Evolutionary conservation across 371 early-diverging fungal species (phyloP).

Genomic region (Saksenaea vasiformis): DNA sequence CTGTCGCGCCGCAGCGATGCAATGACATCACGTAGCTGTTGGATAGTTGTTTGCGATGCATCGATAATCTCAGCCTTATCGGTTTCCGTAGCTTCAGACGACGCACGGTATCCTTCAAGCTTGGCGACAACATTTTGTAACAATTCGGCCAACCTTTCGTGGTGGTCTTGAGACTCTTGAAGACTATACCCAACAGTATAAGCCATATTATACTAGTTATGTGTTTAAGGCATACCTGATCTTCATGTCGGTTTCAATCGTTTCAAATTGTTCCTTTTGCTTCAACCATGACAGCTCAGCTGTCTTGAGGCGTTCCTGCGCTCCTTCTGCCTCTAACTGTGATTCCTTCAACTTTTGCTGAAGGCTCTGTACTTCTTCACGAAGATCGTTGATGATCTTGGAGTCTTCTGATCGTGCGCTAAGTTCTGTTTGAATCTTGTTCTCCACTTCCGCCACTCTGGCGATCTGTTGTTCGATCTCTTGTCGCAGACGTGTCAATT

Average conservation of each 20-base stretch:
- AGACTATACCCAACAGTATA: neutral
- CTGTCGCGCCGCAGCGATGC: conserved; percentile 23
- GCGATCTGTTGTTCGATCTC: conserved; percentile 13
- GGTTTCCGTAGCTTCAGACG: neutral
- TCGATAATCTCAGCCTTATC: neutral
- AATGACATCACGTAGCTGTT: conserved; percentile 20
- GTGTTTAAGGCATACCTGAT: conserved; percentile 3
- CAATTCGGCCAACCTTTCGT: conserved; percentile 13
- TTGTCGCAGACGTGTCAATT: conserved; percentile 3
- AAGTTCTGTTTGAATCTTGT: conserved; percentile 13
- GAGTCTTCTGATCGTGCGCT: conserved; percentile 10
- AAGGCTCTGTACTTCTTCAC: conserved; percentile 9
- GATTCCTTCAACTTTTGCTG: conserved; percentile 8
- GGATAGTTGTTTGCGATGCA: conserved; percentile 4
- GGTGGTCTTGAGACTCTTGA: conserved; percentile 19
- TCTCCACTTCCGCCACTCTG: conserved; percentile 13
- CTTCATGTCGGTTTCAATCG: conserved; percentile 16
- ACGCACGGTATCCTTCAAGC: conserved; percentile 3
- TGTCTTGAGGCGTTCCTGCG: conserved; percentile 14
- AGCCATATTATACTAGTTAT: neutral
- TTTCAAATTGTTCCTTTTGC: conserved; percentile 20
- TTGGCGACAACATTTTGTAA: conserved; percentile 15
- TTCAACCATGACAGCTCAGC: conserved; percentile 13
- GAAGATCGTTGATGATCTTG: conserved; percentile 11
- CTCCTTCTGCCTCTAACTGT: conserved; percentile 9